Evolutionary conservation across 2,329 filamentous ascomycete species (phyloP), one percentile per base, ranked within the genome.

Genomic region (Lasiodiplodia sp.): DNA sequence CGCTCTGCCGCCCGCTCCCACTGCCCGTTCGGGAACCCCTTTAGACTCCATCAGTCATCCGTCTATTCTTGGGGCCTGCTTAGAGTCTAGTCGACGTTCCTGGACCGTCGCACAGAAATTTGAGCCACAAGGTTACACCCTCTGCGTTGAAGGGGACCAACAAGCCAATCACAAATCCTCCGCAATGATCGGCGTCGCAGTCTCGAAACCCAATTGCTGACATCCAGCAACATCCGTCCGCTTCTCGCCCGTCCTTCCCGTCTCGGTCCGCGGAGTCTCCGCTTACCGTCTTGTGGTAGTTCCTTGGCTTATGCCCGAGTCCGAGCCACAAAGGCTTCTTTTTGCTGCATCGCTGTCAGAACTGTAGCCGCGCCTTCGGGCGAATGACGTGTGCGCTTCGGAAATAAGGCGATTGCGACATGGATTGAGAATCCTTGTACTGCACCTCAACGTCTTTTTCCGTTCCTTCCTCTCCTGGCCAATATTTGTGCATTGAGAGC

Each of bases 131-230:
- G 5, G 8, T 34, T 34, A 34, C 31, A 34, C 31, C 31, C 31
- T 34, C 31, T 34, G 7, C 6, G 31, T 10, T 34, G 5, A 14
- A 14, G 1, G 40, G 16, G 16, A 44, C n/a, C 40, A 44, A 44
- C 7, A 8, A 18, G 31, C 55, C 18, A 31, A 31, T 16, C 57
- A 47, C 16, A 37, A 63, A 21, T 47, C 47, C 60, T 64, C 60
- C 60, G 60, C 60, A 52, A 37, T 52, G 47, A 52, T 53, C 21
- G 21, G 44, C 44, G 18, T n/a, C 44, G 7, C 44, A 47, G 44
- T 21, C 44, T 47, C 11, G 44, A n/a, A 21, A 47, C n/a, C 60
- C 4, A 14, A 28, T 25, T 56, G 12, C 2, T 34, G 40, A 18
- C 11, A 16, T 23, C 14, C 16, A 10, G 1, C 49, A 37, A 62